Evolutionary conservation across 148 eudicot species (phyloP), one percentile per base, ranked within the genome.

Genomic region (Cornus kousa): DNA sequence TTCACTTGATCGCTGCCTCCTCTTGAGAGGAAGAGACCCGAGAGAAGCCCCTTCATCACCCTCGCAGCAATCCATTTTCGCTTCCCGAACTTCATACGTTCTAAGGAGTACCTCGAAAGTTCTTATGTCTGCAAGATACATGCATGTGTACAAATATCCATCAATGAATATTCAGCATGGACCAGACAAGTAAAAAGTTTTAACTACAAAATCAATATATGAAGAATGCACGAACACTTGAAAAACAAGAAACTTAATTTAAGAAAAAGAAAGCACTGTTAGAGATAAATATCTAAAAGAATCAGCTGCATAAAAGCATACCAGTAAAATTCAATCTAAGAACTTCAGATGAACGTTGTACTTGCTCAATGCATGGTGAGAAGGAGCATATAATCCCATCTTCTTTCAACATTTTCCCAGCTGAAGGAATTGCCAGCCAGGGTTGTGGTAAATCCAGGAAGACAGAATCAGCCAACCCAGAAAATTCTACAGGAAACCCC

Each of bases 351-450:
- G 97, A 91, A 23, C 90, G 88, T 70, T 91, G 94, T 60, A 93
- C 97, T 91, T 95, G 98, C 82, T 95, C 97, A 82, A 95, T 95
- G 85, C 97, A 95, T 10, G 98, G 98, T 10, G 98, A 95, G 80
- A 95, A 95, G 40, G 98, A 95, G 87, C 98, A 93, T 86, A 95
- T 74, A 75, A 91, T 79, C 20, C 91, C 98, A 82, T 95, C 97
- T 77, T 87, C 87, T 73, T 93, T 92, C 86, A 95, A 82, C 94
- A 95, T 91, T 83, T 91, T 90, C 17, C 87, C 92, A 39, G 86
- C 97, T 65, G 94, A 95, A 62, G 97, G 98, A 77, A 95, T 91
- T 67, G 93, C 97, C 73, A 91, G 86, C 98, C 98, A 95, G 33
- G 98, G 98, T 74, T 91, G 93, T 43, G 98, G 97, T 80, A 95